Evolutionary conservation across 2,329 filamentous ascomycete genomes (phyloP).

Genomic region (Ceratocystis huliohia): DNA sequence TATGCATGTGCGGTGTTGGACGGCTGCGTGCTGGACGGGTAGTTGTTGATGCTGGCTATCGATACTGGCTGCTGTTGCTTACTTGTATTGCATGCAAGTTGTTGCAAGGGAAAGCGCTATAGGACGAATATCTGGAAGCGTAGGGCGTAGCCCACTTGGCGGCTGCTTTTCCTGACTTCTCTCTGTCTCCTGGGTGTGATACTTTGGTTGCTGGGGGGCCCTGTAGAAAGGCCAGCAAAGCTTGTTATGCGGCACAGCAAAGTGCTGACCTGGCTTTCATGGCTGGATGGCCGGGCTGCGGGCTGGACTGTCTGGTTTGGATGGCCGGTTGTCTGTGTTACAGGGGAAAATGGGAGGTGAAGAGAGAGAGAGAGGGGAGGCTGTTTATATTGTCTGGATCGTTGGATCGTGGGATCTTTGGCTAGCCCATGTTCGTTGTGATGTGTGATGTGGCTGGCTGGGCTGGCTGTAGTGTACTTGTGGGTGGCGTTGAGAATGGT

Average conservation of each 20-base stretch:
- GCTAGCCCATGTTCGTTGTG: background rate
- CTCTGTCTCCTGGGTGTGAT: background rate
- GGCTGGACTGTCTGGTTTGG: background rate
- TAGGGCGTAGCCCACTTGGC: background rate
- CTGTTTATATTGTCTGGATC: background rate
- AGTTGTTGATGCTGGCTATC: background rate
- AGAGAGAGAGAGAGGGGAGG: background rate
- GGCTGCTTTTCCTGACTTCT: background rate
- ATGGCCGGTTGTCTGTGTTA: background rate
- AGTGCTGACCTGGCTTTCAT: conserved; percentile 1
- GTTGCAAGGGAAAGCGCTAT: too few species aligned
- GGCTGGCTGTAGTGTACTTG: background rate
- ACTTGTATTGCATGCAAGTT: too few species aligned
- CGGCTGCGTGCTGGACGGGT: background rate
- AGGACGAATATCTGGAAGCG: too few species aligned
- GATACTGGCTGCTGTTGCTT: background rate
- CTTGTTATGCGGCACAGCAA: background rate
- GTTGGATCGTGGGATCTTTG: background rate
- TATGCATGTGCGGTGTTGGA: background rate
- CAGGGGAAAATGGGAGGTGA: background rate
- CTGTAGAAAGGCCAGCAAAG: background rate
- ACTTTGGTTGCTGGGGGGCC: background rate
- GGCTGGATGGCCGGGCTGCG: too few species aligned
- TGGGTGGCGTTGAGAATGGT: background rate
- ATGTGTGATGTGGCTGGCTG: background rate